Evolutionary conservation across 2,329 filamentous ascomycete genomes (phyloP), one percentile per base, ranked within the genome.

Genomic region (Aspergillus brasiliensis): DNA sequence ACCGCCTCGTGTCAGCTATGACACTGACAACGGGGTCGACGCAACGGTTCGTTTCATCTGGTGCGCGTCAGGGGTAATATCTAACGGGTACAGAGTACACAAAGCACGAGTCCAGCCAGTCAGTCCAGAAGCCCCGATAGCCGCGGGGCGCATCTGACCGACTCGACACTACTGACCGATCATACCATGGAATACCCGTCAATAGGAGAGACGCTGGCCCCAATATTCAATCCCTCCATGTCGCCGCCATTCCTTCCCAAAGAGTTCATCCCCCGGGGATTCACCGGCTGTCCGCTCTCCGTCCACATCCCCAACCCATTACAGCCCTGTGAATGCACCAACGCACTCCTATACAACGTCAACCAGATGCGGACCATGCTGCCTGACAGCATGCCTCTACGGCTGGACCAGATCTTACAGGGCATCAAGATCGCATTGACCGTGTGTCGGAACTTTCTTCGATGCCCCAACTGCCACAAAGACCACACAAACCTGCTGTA

Each of bases 381-480:
- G 5, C 59, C 61, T 38, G 68, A 70, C 27, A 58, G 69, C 2
- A 42, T 68, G 40, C 65, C 66, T 13, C 65, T 70, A 8, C 69
- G 72, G 17, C 69, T 76, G 42, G 74, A 76, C 37, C 69, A 73
- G 42, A 70, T 69, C 42, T 67, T 76, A 37, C 71, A 75, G 40
- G 60, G 63, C 2, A 69, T 75, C 56, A 69, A 69, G 52, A 61
- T 68, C 3, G 69, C 73, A 8, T 68, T 76, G 27, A 66, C 64
- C 5, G 66, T 67, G 21, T 73, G 72, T 25, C 71, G 66, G 19
- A 58, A 65, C 8, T 74, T 74, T 51, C 52, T 75, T 15, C 69
- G 69, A 46, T 76, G 74, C 53, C 58, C 56, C 2, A 61, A 62
- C 51, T 76, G 74, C 21, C 62, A 64, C 21, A 76, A 75, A 49